Percentiles rank a stretch among this genome's conserved stretches.
phyloP scores from a whole-genome alignment of 495 filamentous ascomycete species.

The Hypoxylon fragiforme region DNA sequence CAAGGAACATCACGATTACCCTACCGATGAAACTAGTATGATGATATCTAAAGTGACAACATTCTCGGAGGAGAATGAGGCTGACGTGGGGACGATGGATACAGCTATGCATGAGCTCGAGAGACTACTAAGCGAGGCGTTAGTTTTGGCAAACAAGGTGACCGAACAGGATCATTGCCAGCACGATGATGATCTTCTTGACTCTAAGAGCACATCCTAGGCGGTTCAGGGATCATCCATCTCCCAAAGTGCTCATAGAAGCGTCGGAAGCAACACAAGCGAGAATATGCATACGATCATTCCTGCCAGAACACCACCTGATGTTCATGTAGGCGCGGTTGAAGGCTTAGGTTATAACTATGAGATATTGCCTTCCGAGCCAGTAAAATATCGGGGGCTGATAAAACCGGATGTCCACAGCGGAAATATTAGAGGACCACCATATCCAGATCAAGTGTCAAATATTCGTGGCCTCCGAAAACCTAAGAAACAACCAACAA shows the following conservation, averaged over 20 bases:
- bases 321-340: not conserved
- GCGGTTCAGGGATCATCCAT: not conserved
- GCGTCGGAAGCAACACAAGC: constrained; percentile 18
- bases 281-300: constrained; percentile 30
- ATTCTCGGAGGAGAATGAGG: constrained; percentile 24
- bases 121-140: constrained; percentile 49
- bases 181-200: constrained; percentile 12
- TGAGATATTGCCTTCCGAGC: constrained; percentile 8
- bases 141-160: constrained; percentile 47
- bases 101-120: constrained; percentile 50
- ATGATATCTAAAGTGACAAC: constrained; percentile 27
- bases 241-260: constrained; percentile 20
- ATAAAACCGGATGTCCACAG: constrained; percentile 27
- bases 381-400: constrained; percentile 20
- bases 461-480: constrained; percentile 8
- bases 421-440: constrained; percentile 21
- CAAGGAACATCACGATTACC: constrained; percentile 23
- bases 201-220: constrained; percentile 15
- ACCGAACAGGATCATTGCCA: constrained; percentile 27
- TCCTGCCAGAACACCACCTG: constrained; percentile 17
- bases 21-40: constrained; percentile 23
- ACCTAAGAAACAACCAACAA: constrained; percentile 1
- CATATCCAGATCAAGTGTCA: not conserved
- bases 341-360: not conserved
- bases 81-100: constrained; percentile 26